These are phyloP conservation scores for Ceriops zippeliana DNA, from an alignment of 345 rosid genomes.

Conservation along the genomic window DNA sequence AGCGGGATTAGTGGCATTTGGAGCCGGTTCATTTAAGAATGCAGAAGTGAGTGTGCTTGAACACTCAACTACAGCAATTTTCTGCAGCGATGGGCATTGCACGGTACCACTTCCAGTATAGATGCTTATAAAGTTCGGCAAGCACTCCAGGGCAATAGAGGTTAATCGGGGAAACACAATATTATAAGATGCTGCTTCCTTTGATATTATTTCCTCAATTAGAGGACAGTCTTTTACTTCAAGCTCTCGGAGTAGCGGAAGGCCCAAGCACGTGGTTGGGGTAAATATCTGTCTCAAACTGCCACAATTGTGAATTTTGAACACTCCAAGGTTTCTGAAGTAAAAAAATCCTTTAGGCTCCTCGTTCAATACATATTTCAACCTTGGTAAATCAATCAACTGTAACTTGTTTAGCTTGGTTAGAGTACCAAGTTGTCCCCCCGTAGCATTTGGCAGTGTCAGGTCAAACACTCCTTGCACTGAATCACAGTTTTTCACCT, in stretches of 20 bases:
- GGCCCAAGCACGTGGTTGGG: not conserved
- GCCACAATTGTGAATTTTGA: constrained; percentile 7
- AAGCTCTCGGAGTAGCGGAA: not conserved
- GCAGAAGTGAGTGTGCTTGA: too few species aligned
- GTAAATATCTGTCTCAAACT: constrained; percentile 10
- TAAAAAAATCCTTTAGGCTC: constrained; percentile 1
- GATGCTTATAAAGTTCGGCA: constrained; percentile 1
- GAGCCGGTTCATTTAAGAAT: too few species aligned
- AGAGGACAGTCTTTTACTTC: constrained; percentile 2
- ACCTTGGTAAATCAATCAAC: constrained; percentile 7
- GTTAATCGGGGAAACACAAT: not conserved
- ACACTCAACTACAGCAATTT: not conserved
- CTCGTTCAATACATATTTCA: not conserved
- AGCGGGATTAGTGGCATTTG: too few species aligned
- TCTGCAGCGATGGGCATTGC: not conserved
- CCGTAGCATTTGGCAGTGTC: too few species aligned
- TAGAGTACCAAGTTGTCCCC: not conserved
- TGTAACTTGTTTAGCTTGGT: not conserved
- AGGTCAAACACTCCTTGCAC: not conserved
- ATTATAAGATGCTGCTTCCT: too few species aligned
- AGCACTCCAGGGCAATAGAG: not conserved
- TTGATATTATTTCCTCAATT: not conserved
- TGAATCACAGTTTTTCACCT: constrained; percentile 4
- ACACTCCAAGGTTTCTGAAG: not conserved
- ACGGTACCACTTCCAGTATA: not conserved